phyloP scores from a whole-genome alignment of 768 basidiomycete genomes.

The Dacryopinax spathularia region DNA sequence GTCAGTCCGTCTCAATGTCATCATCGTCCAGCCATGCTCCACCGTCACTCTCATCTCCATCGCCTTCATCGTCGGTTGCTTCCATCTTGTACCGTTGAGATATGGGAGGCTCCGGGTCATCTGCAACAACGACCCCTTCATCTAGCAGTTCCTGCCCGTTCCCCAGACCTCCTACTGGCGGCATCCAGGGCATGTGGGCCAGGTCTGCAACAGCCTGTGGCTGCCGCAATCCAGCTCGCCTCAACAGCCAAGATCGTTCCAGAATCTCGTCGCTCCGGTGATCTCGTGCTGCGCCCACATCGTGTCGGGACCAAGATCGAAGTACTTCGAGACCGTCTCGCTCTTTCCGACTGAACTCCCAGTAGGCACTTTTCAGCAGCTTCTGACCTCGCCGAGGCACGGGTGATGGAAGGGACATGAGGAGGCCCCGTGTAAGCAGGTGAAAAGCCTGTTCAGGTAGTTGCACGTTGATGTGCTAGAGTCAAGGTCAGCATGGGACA shows the following conservation, averaged over 20 bases:
- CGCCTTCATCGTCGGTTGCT: slow-evolving; percentile 23
- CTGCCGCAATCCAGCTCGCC: slow-evolving; percentile 41
- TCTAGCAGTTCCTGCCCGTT: slow-evolving; percentile 14
- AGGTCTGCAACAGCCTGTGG: slow-evolving; percentile 30
- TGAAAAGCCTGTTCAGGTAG: slow-evolving; percentile 76
- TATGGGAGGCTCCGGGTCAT: slow-evolving; percentile 1
- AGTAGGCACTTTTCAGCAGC: slow-evolving; percentile 76
- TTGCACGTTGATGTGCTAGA: slow-evolving; percentile 6
- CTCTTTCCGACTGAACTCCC: slow-evolving; percentile 37
- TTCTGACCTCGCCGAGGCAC: slow-evolving; percentile 68
- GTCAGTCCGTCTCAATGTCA: slow-evolving; percentile 26
- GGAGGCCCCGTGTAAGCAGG: slow-evolving; percentile 58
- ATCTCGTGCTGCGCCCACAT: background rate
- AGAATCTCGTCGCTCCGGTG: slow-evolving; percentile 37
- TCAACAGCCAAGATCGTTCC: slow-evolving; percentile 45
- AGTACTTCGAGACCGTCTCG: background rate
- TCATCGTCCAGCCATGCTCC: slow-evolving; percentile 27
- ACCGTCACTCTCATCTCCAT: slow-evolving; percentile 24
- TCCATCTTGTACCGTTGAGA: background rate
- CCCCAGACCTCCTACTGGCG: slow-evolving; percentile 15
- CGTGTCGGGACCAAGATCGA: background rate
- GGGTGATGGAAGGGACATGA: slow-evolving; percentile 80
- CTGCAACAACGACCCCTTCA: slow-evolving; percentile 9
- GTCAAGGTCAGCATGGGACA: background rate
- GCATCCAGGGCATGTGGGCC: background rate